Evolutionary conservation across 495 filamentous ascomycete genomes (phyloP).

Genomic region (Chaetomium fimeti): DNA sequence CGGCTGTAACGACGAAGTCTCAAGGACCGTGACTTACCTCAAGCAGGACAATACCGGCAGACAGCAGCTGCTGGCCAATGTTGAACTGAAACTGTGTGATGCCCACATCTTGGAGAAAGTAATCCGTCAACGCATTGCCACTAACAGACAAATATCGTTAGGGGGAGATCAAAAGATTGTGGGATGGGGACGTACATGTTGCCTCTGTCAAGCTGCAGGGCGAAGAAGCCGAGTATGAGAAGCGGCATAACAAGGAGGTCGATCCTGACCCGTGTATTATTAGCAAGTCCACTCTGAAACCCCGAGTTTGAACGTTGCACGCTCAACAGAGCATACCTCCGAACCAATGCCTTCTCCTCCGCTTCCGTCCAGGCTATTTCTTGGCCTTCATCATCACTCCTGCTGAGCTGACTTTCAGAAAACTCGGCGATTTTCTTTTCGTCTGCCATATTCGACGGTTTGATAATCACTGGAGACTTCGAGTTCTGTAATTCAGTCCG

Average conservation of each 20-base stretch:
- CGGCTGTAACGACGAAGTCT: too few species aligned
- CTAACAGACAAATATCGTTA: conserved; percentile 1
- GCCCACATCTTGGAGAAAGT: conserved; percentile 52
- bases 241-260: conserved; percentile 54
- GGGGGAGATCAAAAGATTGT: not conserved
- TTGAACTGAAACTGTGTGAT: conserved; percentile 61
- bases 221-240: conserved; percentile 57
- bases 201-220: conserved; percentile 55
- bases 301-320: not conserved
- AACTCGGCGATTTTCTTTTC: conserved; percentile 24
- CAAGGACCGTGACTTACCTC: too few species aligned
- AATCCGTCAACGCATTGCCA: conserved; percentile 36
- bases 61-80: conserved; percentile 55
- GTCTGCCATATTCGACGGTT: conserved; percentile 21
- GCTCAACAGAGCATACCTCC: conserved; percentile 28
- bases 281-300: not conserved
- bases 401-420: conserved; percentile 25
- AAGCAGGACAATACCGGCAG: conserved; percentile 55
- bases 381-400: conserved; percentile 29
- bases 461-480: not conserved
- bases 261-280: conserved; percentile 36
- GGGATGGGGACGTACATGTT: conserved; percentile 29
- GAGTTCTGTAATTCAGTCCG: not conserved
- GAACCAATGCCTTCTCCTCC: conserved; percentile 39
- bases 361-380: conserved; percentile 38